Base-by-base conservation (phyloP, 345 rosid species). In the Pistacia atlantica region DNA sequence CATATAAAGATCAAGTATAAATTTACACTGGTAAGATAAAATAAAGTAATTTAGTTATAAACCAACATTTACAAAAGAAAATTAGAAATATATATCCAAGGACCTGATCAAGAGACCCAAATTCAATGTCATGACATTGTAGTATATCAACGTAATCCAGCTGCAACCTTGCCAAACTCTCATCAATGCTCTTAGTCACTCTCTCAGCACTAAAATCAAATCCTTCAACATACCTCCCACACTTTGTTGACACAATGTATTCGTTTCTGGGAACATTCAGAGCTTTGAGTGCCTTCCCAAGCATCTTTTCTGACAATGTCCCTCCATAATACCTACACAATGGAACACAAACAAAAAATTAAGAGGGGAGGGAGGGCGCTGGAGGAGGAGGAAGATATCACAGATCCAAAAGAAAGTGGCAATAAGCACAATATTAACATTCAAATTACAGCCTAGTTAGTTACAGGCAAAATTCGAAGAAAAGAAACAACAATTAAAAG, bases 191-290 rank as follows among this genome's bases (percentile, higher is more conserved):
- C 83, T 65, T 84, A 33, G 83, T 90, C 67, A 93, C 97, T 79
- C 98, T 90, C 81, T 92, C 97, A n/a, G 98, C 92, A 78, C 92
- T 92, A 80, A 92, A 96, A 87, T 96, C 97, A 67, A 96, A 96
- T 64, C 99, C 97, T 76, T 91, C 92, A 25, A 17, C 22, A 42
- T 95, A 95, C 63, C 98, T 78, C 20, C 98, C 99, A 80, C 97
- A 95, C 65, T 93, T 92, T 3, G 97, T 95, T 0, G 99, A 92
- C 49, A 95, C 97, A 62, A 95, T 79, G 72, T 92, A 93, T 65
- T 91, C 89, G 65, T 81, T 78, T 84, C 98, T 89, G 0, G 93
- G 95, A 42, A 81, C 89, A 51, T 91, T 92, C 33, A 90, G 78
- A 74, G 97, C 92, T 84, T 90, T 93, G 4, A 96, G 89, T 51